Conservation (phyloP, 2,329 filamentous ascomycete species). For the Beauveria sp. region DNA sequence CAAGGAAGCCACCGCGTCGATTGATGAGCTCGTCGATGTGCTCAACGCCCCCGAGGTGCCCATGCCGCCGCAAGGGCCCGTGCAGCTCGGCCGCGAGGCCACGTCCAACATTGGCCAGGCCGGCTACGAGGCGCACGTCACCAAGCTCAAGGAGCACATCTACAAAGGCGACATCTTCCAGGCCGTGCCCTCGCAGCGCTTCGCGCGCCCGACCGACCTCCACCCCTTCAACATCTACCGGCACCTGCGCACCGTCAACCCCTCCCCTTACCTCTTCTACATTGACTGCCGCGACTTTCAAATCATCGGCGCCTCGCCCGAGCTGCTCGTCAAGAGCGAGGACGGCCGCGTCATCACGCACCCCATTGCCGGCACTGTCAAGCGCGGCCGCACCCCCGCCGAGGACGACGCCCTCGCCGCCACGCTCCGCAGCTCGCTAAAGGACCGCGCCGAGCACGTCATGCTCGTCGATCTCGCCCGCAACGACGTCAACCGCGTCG, state of each 20-base stretch:
- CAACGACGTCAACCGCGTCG: slow-evolving; percentile 94
- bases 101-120: slow-evolving; percentile 83
- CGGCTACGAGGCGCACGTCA: slow-evolving; percentile 89
- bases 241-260: slow-evolving; percentile 92
- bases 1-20: slow-evolving; percentile 52
- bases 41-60: slow-evolving; percentile 69
- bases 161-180: slow-evolving; percentile 92
- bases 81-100: slow-evolving; percentile 68
- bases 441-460: slow-evolving; percentile 91
- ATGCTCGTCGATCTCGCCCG: slow-evolving; percentile 96
- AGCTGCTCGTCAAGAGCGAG: slow-evolving; percentile 88
- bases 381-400: slow-evolving; percentile 69
- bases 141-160: slow-evolving; percentile 82
- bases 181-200: slow-evolving; percentile 88
- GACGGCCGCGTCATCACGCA: slow-evolving; percentile 85
- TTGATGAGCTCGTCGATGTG: slow-evolving; percentile 61
- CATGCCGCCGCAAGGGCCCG: slow-evolving; percentile 67
- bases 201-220: slow-evolving; percentile 78
- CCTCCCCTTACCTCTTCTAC: slow-evolving; percentile 95
- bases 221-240: slow-evolving; percentile 99
- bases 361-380: slow-evolving; percentile 93
- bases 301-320: slow-evolving; percentile 89
- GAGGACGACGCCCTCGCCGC: slow-evolving; percentile 75
- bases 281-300: slow-evolving; percentile 88
- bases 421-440: slow-evolving; percentile 70